Base-by-base conservation (phyloP, 2,329 filamentous ascomycete species). In the Aphanocladium album region DNA sequence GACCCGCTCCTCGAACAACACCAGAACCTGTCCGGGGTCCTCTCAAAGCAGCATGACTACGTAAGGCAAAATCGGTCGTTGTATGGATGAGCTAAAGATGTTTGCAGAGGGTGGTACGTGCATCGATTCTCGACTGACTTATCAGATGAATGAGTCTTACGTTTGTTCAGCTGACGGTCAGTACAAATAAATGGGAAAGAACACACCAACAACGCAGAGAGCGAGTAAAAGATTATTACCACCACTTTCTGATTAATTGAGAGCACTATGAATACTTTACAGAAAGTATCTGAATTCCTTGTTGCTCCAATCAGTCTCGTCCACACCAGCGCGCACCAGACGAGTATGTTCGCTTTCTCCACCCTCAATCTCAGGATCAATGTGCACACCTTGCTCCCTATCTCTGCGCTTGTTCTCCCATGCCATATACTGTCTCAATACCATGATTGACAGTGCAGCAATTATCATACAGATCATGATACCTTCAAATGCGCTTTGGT, bases 381-480 rank as follows among this genome's bases (percentile, higher is more conserved):
- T 56, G 14, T 17, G 27, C 23, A 56, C 53, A 17, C 53, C 53
- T 33, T 56, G 53, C 17, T 43, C 53, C 6, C 53, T 37, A 14
- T 58, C 56, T 16, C 56, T 16, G 12, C 56, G 56, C 19, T 43
- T 49, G 14, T 58, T 58, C n/a, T 58, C 45, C 56, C 46, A 58
- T 16, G 45, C 45, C 43, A 58, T 49, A 25, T 58, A 58, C 17
- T 50, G 45, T 12, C 56, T 33, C 3, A 58, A 33, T 16, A 21
- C 39, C 37, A 60, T 1, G 43, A 82, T 77, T 2, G 80, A 72
- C 1, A 77, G 41, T 1, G 83, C 77, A 61, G 83, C 72, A 30
- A 80, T 67, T 0, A 76, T 76, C 67, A 85, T 86, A 70, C 83
- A 86, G 5, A 81, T 80, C 54, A 87, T 76, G 64, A 86, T 83